A percentile compares a stretch with the other conserved stretches of the same genome.
These are phyloP conservation scores for Leccinum broughii DNA, from an alignment of 768 basidiomycete genomes.

Conservation along the genomic window DNA sequence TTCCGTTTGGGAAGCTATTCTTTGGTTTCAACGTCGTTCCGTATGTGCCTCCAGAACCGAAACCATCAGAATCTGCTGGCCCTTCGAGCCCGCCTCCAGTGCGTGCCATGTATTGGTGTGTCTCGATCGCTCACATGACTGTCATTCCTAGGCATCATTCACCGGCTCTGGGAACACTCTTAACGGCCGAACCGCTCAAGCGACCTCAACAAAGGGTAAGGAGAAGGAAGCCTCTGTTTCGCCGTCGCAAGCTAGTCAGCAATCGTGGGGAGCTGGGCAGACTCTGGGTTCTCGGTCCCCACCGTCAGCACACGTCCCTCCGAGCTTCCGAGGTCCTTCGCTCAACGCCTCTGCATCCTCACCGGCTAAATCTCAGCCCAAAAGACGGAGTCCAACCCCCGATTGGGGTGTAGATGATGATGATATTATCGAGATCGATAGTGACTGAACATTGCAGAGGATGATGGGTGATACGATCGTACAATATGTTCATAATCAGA, in stretches of 20 bases:
- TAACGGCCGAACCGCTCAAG: slow-evolving; percentile 47
- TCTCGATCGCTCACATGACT: neutral
- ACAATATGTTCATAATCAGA: slow-evolving; percentile 10
- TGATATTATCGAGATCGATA: slow-evolving; percentile 82
- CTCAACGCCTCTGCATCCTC: slow-evolving; percentile 53
- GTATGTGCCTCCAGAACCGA: slow-evolving; percentile 53
- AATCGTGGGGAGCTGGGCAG: slow-evolving; percentile 51
- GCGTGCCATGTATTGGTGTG: slow-evolving; percentile 13
- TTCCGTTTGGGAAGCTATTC: slow-evolving; percentile 94
- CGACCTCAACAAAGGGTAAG: slow-evolving; percentile 49
- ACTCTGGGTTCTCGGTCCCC: slow-evolving; percentile 43
- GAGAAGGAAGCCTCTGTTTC: slow-evolving; percentile 45
- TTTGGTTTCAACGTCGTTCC: slow-evolving; percentile 88
- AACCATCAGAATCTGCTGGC: slow-evolving; percentile 29
- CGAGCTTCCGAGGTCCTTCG: slow-evolving; percentile 36
- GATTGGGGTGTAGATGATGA: slow-evolving; percentile 87
- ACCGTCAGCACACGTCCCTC: slow-evolving; percentile 29
- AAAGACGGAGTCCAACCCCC: slow-evolving; percentile 64
- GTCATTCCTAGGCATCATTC: slow-evolving; percentile 46
- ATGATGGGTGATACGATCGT: slow-evolving; percentile 1
- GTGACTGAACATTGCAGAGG: slow-evolving; percentile 48
- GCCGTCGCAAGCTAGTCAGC: slow-evolving; percentile 30
- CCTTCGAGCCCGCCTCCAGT: slow-evolving; percentile 32
- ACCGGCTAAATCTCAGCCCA: slow-evolving; percentile 38
- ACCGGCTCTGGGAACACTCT: slow-evolving; percentile 68